Evolutionary conservation across 495 filamentous ascomycete genomes (phyloP).

Genomic region (Tuber microsphaerosporum): DNA sequence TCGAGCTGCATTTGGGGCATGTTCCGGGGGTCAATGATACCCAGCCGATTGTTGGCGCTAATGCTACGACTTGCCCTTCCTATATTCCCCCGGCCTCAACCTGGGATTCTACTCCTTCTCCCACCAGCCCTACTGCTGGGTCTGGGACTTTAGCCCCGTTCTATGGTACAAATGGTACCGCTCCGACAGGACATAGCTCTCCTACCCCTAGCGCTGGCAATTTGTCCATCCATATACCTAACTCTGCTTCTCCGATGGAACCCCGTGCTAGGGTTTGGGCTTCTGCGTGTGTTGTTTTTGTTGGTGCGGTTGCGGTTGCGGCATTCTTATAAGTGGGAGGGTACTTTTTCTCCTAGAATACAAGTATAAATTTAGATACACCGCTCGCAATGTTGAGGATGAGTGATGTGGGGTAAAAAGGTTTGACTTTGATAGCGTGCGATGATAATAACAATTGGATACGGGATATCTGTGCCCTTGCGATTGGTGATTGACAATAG

Average conservation of each 20-base stretch:
- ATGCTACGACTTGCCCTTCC: not conserved
- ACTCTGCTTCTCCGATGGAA: not conserved
- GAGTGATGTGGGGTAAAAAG: not conserved
- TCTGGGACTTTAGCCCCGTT: too few species aligned
- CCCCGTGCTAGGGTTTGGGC: not conserved
- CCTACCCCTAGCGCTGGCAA: not conserved
- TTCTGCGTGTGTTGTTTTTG: not conserved
- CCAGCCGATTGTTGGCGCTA: not conserved
- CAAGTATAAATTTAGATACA: not conserved
- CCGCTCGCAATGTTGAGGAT: not conserved
- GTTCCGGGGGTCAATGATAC: not conserved
- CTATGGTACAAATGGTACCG: not conserved
- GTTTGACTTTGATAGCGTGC: not conserved
- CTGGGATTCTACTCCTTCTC: not conserved
- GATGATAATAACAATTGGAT: not conserved
- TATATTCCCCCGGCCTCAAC: not conserved
- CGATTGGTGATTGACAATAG: not conserved
- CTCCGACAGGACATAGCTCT: not conserved
- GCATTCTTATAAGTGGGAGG: not conserved
- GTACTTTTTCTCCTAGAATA: not conserved
- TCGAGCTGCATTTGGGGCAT: not conserved
- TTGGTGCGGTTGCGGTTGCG: not conserved
- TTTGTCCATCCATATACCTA: not conserved
- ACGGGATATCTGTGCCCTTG: not conserved
- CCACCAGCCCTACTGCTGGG: not conserved